Evolutionary conservation across 2,329 filamentous ascomycete genomes (phyloP).

Genomic region (Xylaria sp.): DNA sequence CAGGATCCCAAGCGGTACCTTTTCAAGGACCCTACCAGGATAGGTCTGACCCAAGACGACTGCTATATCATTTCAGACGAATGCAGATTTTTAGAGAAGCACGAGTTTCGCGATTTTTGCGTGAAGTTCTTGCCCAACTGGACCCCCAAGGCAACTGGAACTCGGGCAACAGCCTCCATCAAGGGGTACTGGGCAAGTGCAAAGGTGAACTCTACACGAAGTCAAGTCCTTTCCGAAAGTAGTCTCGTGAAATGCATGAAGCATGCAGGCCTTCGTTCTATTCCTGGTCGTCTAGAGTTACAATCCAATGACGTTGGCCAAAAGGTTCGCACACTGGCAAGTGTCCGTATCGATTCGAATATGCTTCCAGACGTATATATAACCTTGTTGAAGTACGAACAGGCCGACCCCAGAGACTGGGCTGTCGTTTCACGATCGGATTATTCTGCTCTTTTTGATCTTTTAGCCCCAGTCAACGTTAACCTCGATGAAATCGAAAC

Average conservation of each 20-base stretch:
- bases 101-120: constrained; percentile 49
- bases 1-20: constrained; percentile 36
- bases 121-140: constrained; percentile 35
- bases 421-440: constrained; percentile 31
- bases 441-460: constrained; percentile 34
- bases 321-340: constrained; percentile 24
- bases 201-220: not conserved
- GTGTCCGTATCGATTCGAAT: constrained; percentile 27
- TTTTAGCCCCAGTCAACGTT: constrained; percentile 34
- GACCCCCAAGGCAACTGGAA: constrained; percentile 15
- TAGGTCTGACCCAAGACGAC: constrained; percentile 41
- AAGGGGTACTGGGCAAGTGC: constrained; percentile 27
- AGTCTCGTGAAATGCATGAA: not conserved
- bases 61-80: constrained; percentile 46
- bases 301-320: constrained; percentile 4
- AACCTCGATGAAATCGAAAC: constrained; percentile 24
- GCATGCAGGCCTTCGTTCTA: constrained; percentile 14
- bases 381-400: constrained; percentile 30
- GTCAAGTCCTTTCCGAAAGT: not conserved
- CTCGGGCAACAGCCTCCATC: constrained; percentile 3
- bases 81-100: constrained; percentile 43
- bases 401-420: constrained; percentile 8
- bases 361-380: constrained; percentile 17
- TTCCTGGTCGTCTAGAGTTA: constrained; percentile 2
- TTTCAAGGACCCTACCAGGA: constrained; percentile 48